A percentile compares a stretch with the other conserved stretches of the same genome.
Evolutionary conservation across 169 alveolate genomes (phyloP).

Genomic region (Eimeria tenella): DNA sequence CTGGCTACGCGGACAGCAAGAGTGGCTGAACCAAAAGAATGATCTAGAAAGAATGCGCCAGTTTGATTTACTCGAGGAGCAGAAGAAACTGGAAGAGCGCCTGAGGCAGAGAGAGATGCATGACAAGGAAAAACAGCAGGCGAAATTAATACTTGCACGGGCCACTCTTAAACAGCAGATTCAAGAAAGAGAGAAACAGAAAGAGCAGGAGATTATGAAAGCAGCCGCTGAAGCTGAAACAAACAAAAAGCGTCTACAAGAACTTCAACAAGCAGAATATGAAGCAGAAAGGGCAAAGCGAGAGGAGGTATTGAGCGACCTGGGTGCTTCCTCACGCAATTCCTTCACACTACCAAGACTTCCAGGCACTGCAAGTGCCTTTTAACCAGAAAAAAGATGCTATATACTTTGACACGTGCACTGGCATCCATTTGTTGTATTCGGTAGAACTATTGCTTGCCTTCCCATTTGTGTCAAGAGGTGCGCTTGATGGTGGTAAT

Average conservation of each 20-base stretch:
- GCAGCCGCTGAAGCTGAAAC: conserved; percentile 32
- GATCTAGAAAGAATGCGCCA: conserved; percentile 1
- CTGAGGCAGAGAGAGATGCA: conserved; percentile 36
- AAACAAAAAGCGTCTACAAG: not conserved
- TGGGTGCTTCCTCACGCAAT: not conserved
- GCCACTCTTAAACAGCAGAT: conserved; percentile 40
- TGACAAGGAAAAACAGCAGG: conserved; percentile 35
- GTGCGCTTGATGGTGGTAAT: not conserved
- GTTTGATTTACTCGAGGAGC: not conserved
- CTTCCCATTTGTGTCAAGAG: too few relatives aligned
- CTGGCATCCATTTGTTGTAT: too few relatives aligned
- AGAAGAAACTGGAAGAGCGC: not conserved
- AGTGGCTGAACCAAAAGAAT: conserved; percentile 15
- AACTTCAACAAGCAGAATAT: conserved; percentile 14
- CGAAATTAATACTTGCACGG: conserved; percentile 21
- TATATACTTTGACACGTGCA: too few relatives aligned
- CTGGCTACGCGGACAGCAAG: conserved; percentile 47
- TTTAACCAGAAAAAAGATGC: too few relatives aligned
- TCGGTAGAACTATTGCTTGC: too few relatives aligned
- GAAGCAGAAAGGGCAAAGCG: conserved; percentile 40
- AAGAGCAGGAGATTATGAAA: not conserved
- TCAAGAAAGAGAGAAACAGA: conserved; percentile 13
- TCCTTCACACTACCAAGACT: not conserved
- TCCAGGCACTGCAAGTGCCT: too few relatives aligned
- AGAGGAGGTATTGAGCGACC: conserved; percentile 37